Evolutionary conservation across 805 yeast species (phyloP), one percentile per base, ranked within the genome.

Genomic region (Starmerella roubikii): DNA sequence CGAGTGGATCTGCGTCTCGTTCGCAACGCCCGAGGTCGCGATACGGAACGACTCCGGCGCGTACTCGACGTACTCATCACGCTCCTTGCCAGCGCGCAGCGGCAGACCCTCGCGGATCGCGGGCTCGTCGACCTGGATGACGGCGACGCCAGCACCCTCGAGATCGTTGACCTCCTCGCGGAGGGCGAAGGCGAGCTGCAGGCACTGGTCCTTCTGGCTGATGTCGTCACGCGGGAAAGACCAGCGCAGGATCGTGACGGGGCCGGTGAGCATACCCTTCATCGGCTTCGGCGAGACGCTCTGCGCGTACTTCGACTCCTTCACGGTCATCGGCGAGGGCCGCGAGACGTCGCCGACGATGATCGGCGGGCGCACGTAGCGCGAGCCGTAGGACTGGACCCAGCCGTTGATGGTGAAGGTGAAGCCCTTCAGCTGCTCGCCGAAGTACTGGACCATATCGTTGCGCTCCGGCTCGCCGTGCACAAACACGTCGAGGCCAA

Each of bases 381-480:
- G 83, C 53, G 98, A 86, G 75, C 99, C 99, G 68, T 88, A 91
- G 54, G 98, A 91, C 76, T 91, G 99, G 59, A 91, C 99, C 99
- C 99, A 91, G 69, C 99, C 99, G 76, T 84, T 84, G 56, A 81
- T 72, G 68, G 98, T 91, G 78, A 91, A 91, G 55, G 94, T 94
- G 65, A 81, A 91, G 68, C 99, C 99, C 62, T 82, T 80, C 65
- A 91, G 74, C 74, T 84, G 85, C 74, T 91, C 98, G 74, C 98
- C 99, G 54, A 91, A 91, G 79, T 88, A 91, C 75, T 91, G 98
- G 60, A 91, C 98, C 99, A 91, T 91, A 73, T 91, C 99, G 73
- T 91, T 91, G 78, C 99, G 82, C 78, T 91, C 98, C 68, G 99
- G 98, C 74, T 91, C 99, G 74, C 99, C 99, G 70, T 91, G 98